A percentile compares a stretch with the other conserved stretches of the same genome.
These are phyloP conservation scores for Zanthoxylum bungeanum DNA, from an alignment of 345 rosid genomes.

Conservation along the genomic window DNA sequence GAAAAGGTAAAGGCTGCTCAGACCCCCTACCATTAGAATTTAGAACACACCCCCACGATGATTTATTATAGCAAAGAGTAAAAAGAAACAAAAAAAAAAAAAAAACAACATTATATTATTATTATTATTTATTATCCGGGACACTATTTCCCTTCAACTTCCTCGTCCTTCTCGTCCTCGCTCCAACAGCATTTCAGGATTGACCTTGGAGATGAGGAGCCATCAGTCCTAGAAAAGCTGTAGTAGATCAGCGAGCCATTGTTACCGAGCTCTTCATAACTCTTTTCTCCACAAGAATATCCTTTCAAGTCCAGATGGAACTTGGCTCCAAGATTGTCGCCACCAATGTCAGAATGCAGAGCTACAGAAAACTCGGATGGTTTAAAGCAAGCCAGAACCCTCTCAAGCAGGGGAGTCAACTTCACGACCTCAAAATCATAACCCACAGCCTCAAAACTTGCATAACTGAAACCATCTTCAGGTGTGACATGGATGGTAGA, in stretches of 20 bases:
- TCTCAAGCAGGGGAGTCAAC: slow-evolving; percentile 46
- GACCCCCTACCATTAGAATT: slow-evolving; percentile 4
- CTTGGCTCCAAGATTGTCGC: slow-evolving; percentile 25
- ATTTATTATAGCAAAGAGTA: neutral
- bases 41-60: slow-evolving; percentile 16
- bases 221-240: slow-evolving; percentile 35
- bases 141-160: slow-evolving; percentile 23
- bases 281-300: slow-evolving; percentile 36
- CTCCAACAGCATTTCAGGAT: slow-evolving; percentile 52
- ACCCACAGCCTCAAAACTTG: slow-evolving; percentile 90
- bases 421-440: slow-evolving; percentile 48
- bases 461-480: slow-evolving; percentile 94
- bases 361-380: slow-evolving; percentile 78
- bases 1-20: neutral
- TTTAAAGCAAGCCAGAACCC: slow-evolving; percentile 77
- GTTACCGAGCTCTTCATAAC: slow-evolving; percentile 38
- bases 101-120: neutral
- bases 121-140: too few relatives aligned
- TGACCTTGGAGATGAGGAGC: slow-evolving; percentile 48
- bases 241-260: slow-evolving; percentile 44
- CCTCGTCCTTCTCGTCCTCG: slow-evolving; percentile 49
- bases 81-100: neutral
- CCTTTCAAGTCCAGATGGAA: slow-evolving; percentile 43
- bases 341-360: slow-evolving; percentile 39
- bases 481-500: slow-evolving; percentile 95